Conservation (phyloP, 2,329 filamentous ascomycete species). For the Colletotrichum lupini region DNA sequence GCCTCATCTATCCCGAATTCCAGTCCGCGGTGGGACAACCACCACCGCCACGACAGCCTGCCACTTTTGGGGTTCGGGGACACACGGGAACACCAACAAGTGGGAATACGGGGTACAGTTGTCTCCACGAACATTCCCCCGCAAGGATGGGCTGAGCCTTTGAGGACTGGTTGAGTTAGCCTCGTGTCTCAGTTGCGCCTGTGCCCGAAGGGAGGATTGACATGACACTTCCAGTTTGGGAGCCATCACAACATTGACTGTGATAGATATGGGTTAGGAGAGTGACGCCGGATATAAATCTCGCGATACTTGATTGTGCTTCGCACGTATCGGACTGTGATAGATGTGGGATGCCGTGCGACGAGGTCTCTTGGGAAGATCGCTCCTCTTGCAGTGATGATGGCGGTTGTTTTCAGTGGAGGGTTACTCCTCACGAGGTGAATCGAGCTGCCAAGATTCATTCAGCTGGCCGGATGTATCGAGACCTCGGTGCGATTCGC, state of each 20-base stretch:
- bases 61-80: not conserved
- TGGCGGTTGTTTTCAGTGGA: not conserved
- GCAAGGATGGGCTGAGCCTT: not conserved
- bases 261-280: not conserved
- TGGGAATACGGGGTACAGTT: not conserved
- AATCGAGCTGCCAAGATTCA: not conserved
- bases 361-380: not conserved
- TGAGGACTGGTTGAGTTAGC: not conserved
- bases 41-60: not conserved
- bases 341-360: not conserved
- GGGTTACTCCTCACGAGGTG: not conserved
- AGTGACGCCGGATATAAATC: not conserved
- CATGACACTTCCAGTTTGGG: not conserved
- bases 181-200: not conserved
- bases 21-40: not conserved
- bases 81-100: not conserved
- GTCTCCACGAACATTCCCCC: not conserved
- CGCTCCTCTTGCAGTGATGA: not conserved
- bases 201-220: not conserved
- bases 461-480: not conserved
- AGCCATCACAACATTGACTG: not conserved
- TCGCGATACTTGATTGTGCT: not conserved
- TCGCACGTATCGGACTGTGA: not conserved
- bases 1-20: constrained; percentile 23
- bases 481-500: not conserved